Evolutionary conservation across 2,329 filamentous ascomycete genomes (phyloP), one percentile per base, ranked within the genome.

Genomic region (Chrysosporium queenslandicum): DNA sequence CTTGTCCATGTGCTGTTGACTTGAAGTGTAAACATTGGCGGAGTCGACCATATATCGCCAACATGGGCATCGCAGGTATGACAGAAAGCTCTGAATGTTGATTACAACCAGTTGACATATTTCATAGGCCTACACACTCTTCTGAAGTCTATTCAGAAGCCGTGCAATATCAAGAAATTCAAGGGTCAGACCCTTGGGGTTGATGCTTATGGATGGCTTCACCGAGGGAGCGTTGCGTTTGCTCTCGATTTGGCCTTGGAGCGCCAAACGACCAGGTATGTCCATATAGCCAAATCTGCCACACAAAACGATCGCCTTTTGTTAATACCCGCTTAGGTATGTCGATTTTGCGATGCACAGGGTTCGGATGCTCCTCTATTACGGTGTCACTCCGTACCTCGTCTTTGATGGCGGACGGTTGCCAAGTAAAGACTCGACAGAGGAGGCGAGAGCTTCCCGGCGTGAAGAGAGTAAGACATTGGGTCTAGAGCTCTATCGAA

Each of bases 121-220:
- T 16, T 51, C 39, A 29, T 53, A 90, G 91, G 92, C 41, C 80
- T 98, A 50, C 78, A 97, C 30, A 88, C 88, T 34, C 77, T 97
- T 55, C 81, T 98, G 56, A 97, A 97, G 71, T 97, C 92, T 42
- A 97, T 98, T 51, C 92, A 98, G 55, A 89, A 86, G 64, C 86
- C 86, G 64, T 86, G 81, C 47, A 86, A 87, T 60, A 76, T 98
- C 55, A 94, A 89, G 66, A 89, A 89, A 63, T 96, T 86, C 68
- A 74, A 79, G 11, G 92, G 91, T 48, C 83, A 94, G 70, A 94
- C 86, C 1, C 78, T 98, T 43, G 94, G 86, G n/a, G 83, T 98
- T 32, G 92, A 98, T 68, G 91, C 86, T 53, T 98, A 98, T 76
- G 92, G 91, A 66, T 98, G 94, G 92, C 82, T 98, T 52, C 92